Evolutionary conservation across 1,284 basidiomycete genomes (phyloP).

Genomic region (Thelephora terrestris): DNA sequence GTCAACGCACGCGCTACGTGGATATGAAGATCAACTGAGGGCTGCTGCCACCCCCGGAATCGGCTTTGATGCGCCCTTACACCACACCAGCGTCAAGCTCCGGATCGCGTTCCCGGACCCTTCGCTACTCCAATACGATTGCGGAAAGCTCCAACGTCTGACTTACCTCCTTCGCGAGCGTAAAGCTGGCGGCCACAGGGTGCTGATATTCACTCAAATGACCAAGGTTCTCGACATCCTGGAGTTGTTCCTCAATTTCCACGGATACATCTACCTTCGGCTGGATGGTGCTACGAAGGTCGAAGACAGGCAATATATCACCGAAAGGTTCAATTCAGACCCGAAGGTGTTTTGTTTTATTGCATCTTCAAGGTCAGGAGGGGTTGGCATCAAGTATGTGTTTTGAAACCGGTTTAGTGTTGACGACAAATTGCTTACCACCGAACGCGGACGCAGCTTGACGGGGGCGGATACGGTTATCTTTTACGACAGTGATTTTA

Average conservation of each 20-base stretch:
- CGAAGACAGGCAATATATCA: constrained; percentile 91
- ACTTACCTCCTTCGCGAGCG: constrained; percentile 72
- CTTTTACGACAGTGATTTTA: constrained; percentile 97
- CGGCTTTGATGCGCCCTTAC: constrained; percentile 60
- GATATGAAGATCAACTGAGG: constrained; percentile 24
- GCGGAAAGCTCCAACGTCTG: constrained; percentile 89
- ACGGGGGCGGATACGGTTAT: constrained; percentile 97
- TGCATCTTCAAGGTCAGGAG: constrained; percentile 86
- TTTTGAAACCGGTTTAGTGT: constrained; percentile 7
- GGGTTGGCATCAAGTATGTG: constrained; percentile 89
- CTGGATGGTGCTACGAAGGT: constrained; percentile 94
- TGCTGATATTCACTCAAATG: constrained; percentile 98
- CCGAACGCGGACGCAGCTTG: constrained; percentile 36
- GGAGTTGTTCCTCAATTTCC: constrained; percentile 88
- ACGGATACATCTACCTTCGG: constrained; percentile 89
- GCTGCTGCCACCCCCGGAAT: constrained; percentile 23
- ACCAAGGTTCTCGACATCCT: constrained; percentile 90
- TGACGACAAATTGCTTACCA: not conserved
- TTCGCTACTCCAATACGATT: constrained; percentile 90
- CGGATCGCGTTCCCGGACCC: constrained; percentile 94
- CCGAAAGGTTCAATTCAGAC: constrained; percentile 95
- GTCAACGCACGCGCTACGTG: constrained; percentile 47
- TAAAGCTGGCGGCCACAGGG: constrained; percentile 81
- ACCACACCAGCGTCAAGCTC: constrained; percentile 69
- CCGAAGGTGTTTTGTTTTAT: constrained; percentile 90